Percentiles rank a stretch among this genome's conserved stretches.
Conservation (phyloP, 257 asterid species). For the Ajuga chamaepitys region DNA sequence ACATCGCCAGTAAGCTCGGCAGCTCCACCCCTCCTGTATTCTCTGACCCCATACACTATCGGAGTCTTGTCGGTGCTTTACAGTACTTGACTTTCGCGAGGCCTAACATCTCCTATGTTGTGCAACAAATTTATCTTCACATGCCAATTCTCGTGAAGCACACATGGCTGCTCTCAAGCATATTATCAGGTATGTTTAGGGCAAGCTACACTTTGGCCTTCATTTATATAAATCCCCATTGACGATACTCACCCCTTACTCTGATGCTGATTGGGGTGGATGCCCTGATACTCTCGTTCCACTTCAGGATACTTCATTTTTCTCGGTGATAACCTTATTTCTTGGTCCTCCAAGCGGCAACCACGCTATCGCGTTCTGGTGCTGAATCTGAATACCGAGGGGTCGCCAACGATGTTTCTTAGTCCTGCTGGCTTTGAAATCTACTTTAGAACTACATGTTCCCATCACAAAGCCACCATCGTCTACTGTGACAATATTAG, state of each 20-base stretch:
- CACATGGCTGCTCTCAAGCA: background rate
- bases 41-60: background rate
- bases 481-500: background rate
- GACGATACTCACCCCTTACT: background rate
- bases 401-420: background rate
- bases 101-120: background rate
- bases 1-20: background rate
- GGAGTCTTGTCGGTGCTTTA: background rate
- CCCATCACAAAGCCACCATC: background rate
- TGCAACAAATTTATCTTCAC: background rate
- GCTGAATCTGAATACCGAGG: background rate
- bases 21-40: no score
- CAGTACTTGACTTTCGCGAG: background rate
- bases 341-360: background rate
- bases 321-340: no score
- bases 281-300: no score
- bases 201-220: background rate
- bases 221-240: background rate
- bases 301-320: no score
- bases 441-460: background rate
- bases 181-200: background rate
- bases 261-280: no score
- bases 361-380: background rate
- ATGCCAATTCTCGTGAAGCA: background rate
- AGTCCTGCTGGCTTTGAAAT: background rate